Evolutionary conservation across 2,329 filamentous ascomycete genomes (phyloP).

Genomic region (Fusarium udum): DNA sequence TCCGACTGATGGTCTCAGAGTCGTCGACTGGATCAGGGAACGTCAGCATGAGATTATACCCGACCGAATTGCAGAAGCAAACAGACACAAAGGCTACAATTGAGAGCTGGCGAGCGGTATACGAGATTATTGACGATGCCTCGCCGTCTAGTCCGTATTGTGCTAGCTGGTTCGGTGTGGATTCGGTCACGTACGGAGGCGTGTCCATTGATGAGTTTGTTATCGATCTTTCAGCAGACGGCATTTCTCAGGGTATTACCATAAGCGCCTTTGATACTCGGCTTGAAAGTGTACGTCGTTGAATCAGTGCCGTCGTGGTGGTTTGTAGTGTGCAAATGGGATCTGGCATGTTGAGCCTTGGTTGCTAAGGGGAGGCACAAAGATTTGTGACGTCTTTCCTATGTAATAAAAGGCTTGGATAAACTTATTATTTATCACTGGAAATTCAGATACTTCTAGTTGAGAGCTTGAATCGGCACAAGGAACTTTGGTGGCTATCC

Average conservation of each 20-base stretch:
- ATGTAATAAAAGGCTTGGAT: not conserved
- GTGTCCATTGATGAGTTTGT: not conserved
- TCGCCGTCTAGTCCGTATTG: not conserved
- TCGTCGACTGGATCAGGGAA: not conserved
- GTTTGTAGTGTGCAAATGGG: not conserved
- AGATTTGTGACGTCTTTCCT: not conserved
- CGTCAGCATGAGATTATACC: not conserved
- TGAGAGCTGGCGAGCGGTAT: not conserved
- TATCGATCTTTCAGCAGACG: not conserved
- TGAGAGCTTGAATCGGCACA: no score
- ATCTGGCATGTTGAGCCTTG: not conserved
- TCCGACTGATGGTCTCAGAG: not conserved
- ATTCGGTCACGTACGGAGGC: not conserved
- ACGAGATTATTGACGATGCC: not conserved
- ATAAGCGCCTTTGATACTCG: not conserved
- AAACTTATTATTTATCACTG: rapidly evolving
- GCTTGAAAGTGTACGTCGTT: not conserved
- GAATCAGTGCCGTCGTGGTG: not conserved
- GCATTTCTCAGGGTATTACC: not conserved
- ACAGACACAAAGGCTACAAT: not conserved
- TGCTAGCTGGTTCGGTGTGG: not conserved
- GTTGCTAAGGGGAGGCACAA: not conserved
- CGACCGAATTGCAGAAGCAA: not conserved
- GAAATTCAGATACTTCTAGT: rapidly evolving
- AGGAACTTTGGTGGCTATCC: no score